Conservation (phyloP, 2,329 filamentous ascomycete species). For the Corinectria fuckeliana region DNA sequence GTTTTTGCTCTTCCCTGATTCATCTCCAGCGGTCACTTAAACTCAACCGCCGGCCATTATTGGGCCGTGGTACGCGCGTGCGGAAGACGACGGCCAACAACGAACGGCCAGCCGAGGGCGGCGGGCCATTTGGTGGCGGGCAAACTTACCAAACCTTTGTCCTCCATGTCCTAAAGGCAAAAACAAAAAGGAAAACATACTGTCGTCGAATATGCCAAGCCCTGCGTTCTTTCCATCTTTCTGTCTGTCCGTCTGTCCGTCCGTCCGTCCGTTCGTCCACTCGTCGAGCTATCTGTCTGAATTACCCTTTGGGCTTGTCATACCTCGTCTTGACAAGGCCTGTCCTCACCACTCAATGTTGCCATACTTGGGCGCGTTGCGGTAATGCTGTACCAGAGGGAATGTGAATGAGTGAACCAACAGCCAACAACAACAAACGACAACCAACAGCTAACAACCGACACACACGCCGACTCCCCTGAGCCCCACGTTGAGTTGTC, state of each 20-base stretch:
- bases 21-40: background rate
- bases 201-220: constrained; percentile 11
- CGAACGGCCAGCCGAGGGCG: constrained; percentile 18
- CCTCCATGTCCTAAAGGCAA: constrained; percentile 4
- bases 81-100: constrained; percentile 15
- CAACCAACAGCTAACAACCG: constrained; percentile 2
- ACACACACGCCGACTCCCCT: background rate
- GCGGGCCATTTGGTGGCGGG: constrained; percentile 4
- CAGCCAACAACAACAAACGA: background rate
- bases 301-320: background rate
- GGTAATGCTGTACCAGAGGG: background rate
- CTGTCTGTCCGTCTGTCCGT: background rate
- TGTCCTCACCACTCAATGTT: background rate
- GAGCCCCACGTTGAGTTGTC: background rate
- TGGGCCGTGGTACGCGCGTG: constrained; percentile 1
- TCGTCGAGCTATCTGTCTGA: background rate
- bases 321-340: constrained; percentile 1
- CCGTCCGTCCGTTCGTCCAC: background rate
- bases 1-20: background rate
- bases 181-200: constrained; percentile 19
- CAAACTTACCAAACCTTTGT: constrained; percentile 16
- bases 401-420: constrained; percentile 9
- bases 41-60: constrained; percentile 5
- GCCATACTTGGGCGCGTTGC: background rate
- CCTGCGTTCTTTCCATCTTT: background rate